Evolutionary conservation across 192 early-diverging fungal genomes (phyloP).

Genomic region (Endogone sp.): DNA sequence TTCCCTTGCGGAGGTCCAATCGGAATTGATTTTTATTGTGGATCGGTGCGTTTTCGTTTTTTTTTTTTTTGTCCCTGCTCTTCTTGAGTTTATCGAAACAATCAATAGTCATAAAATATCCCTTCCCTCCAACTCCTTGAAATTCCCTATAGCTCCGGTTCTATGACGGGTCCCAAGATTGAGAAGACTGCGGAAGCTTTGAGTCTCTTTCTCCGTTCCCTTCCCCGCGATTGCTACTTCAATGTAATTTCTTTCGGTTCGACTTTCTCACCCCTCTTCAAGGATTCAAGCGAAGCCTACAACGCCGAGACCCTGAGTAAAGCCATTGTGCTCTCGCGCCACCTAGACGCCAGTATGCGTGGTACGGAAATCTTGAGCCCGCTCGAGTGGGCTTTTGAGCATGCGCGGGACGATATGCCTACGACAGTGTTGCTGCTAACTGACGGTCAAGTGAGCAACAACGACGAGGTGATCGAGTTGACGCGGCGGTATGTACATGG

Average conservation of each 20-base stretch:
- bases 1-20: conserved; percentile 1
- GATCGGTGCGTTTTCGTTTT: conserved; percentile 31
- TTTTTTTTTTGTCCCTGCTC: too few relatives aligned
- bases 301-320: conserved; percentile 21
- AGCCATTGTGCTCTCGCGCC: conserved; percentile 23
- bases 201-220: conserved; percentile 40
- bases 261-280: conserved; percentile 29
- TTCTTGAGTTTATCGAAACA: not conserved
- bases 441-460: conserved; percentile 43
- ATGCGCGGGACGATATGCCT: conserved; percentile 25
- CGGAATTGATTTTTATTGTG: conserved; percentile 38
- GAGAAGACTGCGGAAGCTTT: conserved; percentile 32
- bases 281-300: conserved; percentile 24
- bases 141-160: conserved; percentile 36
- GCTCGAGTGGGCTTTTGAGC: conserved; percentile 26
- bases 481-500: conserved; percentile 11
- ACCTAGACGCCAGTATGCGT: conserved; percentile 34
- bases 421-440: conserved; percentile 39
- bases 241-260: conserved; percentile 49
- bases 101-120: not conserved
- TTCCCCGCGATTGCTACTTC: conserved; percentile 39
- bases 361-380: conserved; percentile 43
- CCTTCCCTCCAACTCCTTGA: not conserved
- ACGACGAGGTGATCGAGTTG: conserved; percentile 28
- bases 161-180: conserved; percentile 41